Conservation (phyloP, 306 rosid species). For the Lagenaria siceraria region DNA sequence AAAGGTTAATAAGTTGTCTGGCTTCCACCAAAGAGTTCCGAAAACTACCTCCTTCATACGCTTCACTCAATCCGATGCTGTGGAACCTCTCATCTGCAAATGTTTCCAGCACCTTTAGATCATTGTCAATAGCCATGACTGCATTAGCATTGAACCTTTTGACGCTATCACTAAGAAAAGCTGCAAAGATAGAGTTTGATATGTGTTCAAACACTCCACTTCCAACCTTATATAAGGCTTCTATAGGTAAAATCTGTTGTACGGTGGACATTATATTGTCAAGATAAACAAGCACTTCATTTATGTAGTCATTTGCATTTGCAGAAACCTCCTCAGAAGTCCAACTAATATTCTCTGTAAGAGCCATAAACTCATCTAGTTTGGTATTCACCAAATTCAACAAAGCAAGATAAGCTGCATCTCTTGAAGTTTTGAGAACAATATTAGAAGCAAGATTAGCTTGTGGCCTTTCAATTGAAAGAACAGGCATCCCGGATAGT, state of each 20-base stretch:
- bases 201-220: slow-evolving; percentile 81
- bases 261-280: slow-evolving; percentile 80
- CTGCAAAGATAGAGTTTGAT: slow-evolving; percentile 44
- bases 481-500: slow-evolving; percentile 36
- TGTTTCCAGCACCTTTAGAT: slow-evolving; percentile 45
- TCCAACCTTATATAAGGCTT: slow-evolving; percentile 69
- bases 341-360: slow-evolving; percentile 52
- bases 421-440: slow-evolving; percentile 61
- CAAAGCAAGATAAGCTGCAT: slow-evolving; percentile 58
- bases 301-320: slow-evolving; percentile 57
- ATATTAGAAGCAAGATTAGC: slow-evolving; percentile 55
- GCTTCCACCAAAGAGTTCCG: slow-evolving; percentile 54
- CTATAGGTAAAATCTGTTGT: slow-evolving; percentile 73
- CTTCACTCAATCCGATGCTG: slow-evolving; percentile 51
- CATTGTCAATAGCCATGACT: slow-evolving; percentile 42
- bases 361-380: slow-evolving; percentile 64
- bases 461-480: slow-evolving; percentile 51
- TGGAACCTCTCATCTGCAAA: slow-evolving; percentile 72
- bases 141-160: slow-evolving; percentile 76
- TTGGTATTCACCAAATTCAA: slow-evolving; percentile 38
- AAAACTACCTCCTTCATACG: slow-evolving; percentile 45
- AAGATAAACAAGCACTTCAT: slow-evolving; percentile 60
- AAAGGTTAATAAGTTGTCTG: slow-evolving; percentile 64
- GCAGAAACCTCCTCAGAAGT: slow-evolving; percentile 53
- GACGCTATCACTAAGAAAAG: slow-evolving; percentile 56